Evolutionary conservation across 2,329 filamentous ascomycete genomes (phyloP), one percentile per base, ranked within the genome.

Genomic region (Sordariomycetes sp.): DNA sequence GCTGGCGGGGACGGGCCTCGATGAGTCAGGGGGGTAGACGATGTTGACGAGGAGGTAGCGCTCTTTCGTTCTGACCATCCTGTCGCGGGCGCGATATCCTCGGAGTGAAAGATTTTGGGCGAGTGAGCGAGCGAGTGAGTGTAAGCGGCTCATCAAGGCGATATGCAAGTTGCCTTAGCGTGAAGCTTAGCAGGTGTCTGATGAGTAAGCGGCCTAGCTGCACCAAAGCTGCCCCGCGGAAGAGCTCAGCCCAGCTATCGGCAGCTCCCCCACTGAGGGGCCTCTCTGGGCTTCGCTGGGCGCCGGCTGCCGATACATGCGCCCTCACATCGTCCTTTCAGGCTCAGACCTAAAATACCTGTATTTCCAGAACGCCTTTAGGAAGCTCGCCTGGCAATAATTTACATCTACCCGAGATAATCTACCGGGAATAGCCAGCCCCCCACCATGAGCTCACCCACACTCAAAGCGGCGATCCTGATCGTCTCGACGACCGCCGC

Each of bases 11-110:
- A 65, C 63, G 53, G 67, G 61, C 60, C 65, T 66, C 11, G 67
- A 62, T 11, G 76, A 62, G 14, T 82, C 75, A 7, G 84, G 79
- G 0, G 92, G 90, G 67, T 97, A 97, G 53, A 97, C 79, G 63
- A 97, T 91, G 69, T 96, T 90, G 61, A 97, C 83, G n/a, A 97
- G 84, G 20, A 99, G 82, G 71, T 99, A 99, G 66, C 94, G 87
- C 72, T 96, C 88, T 74, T 99, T 99, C 64, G 97, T 83, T 68
- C 94, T 90, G 60, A 99, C 94, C 94, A 99, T 97, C 54, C 51
- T 74, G 64, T 22, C 24, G 40, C 18, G 43, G 22, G 28, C 8
- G 54, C 28, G 54, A 25, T 43, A 16, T 4, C 37, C 12, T 20
- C 18, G 20, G 24, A 24, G 20, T 51, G 54, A n/a, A 55, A 43